These are phyloP conservation scores for Mercurialis annua DNA, from an alignment of 345 rosid genomes.

Conservation along the genomic window DNA sequence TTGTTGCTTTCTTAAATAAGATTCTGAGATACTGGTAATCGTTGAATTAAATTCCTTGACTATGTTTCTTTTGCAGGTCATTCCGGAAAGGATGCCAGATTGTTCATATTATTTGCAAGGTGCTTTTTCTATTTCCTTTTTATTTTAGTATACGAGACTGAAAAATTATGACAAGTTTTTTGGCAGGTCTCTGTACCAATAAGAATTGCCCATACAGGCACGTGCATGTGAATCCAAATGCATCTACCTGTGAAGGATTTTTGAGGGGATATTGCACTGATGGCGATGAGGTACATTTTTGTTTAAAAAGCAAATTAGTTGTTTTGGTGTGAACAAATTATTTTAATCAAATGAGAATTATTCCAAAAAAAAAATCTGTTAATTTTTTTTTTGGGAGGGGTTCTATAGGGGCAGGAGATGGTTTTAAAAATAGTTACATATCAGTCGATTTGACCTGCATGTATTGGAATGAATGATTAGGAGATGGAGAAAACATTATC, in stretches of 20 bases:
- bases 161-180: conserved; percentile 18
- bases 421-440: too few relatives aligned
- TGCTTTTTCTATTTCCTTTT: conserved; percentile 22
- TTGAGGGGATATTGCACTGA: conserved; percentile 89
- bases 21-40: conserved; percentile 5
- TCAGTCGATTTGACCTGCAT: too few relatives aligned
- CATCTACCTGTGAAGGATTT: conserved; percentile 77
- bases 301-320: conserved; percentile 3
- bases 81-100: conserved; percentile 98
- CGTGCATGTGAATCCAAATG: conserved; percentile 84
- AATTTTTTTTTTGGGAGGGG: too few relatives aligned
- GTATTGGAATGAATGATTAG: too few relatives aligned
- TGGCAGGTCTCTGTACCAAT: conserved; percentile 86
- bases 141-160: neutral
- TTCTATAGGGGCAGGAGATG: too few relatives aligned
- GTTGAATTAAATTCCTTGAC: conserved; percentile 18
- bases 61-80: conserved; percentile 55
- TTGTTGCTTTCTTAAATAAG: conserved; percentile 8
- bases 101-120: conserved; percentile 96
- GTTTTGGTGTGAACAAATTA: neutral
- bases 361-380: too few relatives aligned
- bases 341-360: neutral
- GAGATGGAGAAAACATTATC: too few relatives aligned
- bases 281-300: conserved; percentile 72
- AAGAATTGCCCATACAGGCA: conserved; percentile 81